Conservation (phyloP, 306 rosid species). For the Vigna reflexopilosa region DNA sequence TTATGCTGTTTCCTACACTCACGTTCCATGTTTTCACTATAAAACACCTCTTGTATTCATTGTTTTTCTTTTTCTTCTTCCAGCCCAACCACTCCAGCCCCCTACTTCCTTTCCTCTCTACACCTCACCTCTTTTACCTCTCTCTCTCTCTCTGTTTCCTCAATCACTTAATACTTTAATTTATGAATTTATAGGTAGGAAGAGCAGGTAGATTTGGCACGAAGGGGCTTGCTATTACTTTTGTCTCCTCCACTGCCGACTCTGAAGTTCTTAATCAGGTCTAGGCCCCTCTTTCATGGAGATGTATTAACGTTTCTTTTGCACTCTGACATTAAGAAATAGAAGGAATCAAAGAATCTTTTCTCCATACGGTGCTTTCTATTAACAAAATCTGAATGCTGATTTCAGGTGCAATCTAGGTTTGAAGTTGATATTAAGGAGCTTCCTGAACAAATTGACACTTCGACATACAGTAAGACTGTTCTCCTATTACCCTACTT, state of each 20-base stretch:
- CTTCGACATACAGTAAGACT: slow-evolving; percentile 86
- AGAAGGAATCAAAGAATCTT: background rate
- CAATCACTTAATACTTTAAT: slow-evolving; percentile 7
- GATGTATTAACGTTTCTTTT: background rate
- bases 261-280: slow-evolving; percentile 77
- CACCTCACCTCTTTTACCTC: background rate
- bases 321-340: background rate
- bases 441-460: slow-evolving; percentile 98
- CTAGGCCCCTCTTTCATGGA: background rate
- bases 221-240: slow-evolving; percentile 96
- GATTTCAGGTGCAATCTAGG: slow-evolving; percentile 90
- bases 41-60: too few relatives aligned
- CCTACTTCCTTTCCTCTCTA: too few relatives aligned
- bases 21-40: too few relatives aligned
- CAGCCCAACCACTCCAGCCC: too few relatives aligned
- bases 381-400: slow-evolving; percentile 51
- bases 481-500: background rate
- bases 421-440: slow-evolving; percentile 97
- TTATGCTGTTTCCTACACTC: too few relatives aligned
- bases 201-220: slow-evolving; percentile 98
- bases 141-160: background rate
- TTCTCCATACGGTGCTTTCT: slow-evolving; percentile 10
- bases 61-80: too few relatives aligned
- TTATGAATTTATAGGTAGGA: slow-evolving; percentile 67
- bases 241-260: slow-evolving; percentile 84